These are phyloP conservation scores for Bisporella sp. DNA, from an alignment of 2,329 filamentous ascomycete genomes.

Conservation along the genomic window DNA sequence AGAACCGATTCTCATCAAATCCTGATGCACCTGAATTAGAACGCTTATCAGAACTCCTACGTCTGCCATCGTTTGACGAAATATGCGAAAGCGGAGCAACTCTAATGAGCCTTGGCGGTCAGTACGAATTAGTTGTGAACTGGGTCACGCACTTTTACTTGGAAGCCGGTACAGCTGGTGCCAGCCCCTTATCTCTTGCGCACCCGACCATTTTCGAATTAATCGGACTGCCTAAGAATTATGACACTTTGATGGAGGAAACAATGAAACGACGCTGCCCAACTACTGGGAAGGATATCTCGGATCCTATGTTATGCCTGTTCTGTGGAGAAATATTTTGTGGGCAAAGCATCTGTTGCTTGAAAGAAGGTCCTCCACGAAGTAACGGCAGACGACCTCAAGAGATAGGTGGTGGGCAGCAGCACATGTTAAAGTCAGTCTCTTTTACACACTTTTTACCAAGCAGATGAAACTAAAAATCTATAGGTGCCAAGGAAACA, in stretches of 20 bases:
- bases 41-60: slow-evolving; percentile 69
- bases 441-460: neutral
- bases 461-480: slow-evolving; percentile 1
- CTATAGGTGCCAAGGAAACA: slow-evolving; percentile 72
- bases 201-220: slow-evolving; percentile 94
- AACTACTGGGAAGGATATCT: slow-evolving; percentile 83
- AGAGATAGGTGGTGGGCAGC: slow-evolving; percentile 75
- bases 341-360: slow-evolving; percentile 87
- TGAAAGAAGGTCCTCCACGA: slow-evolving; percentile 44
- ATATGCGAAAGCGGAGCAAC: slow-evolving; percentile 44
- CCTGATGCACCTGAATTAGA: slow-evolving; percentile 71
- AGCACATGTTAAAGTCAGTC: slow-evolving; percentile 78
- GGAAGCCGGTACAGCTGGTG: neutral
- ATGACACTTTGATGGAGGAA: slow-evolving; percentile 87
- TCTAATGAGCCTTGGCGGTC: slow-evolving; percentile 38
- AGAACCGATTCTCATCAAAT: slow-evolving; percentile 55
- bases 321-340: slow-evolving; percentile 98
- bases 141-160: slow-evolving; percentile 54
- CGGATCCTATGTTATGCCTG: slow-evolving; percentile 85
- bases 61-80: slow-evolving; percentile 71
- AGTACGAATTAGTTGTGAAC: slow-evolving; percentile 31
- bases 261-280: slow-evolving; percentile 78
- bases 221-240: slow-evolving; percentile 85
- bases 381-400: slow-evolving; percentile 27
- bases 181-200: slow-evolving; percentile 38